Evolutionary conservation across 208 protist genomes (phyloP), one percentile per base, ranked within the genome.

Genomic region (Endotrypanum monterogeii): DNA sequence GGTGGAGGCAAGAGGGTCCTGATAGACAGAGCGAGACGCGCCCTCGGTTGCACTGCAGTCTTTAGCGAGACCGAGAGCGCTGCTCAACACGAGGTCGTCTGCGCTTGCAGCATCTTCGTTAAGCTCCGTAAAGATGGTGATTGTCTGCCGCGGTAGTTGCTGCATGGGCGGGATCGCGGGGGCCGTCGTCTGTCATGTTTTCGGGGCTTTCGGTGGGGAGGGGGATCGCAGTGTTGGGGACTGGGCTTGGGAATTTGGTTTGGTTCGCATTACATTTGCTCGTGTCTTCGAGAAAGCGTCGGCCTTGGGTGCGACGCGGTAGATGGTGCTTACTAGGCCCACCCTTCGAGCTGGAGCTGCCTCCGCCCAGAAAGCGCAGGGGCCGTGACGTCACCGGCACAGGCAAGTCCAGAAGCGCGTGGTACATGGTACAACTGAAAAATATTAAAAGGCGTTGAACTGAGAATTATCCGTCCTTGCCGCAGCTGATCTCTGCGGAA

Each of bases 41-140:
- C 60, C 60, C 16, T n/a, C 11, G 20, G 41, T 28, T n/a, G n/a
- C 11, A 44, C 32, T 60, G 46, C 25, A 20, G 16, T 30, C 39
- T 41, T 28, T 63, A 11, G 41, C 50, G 12, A 20, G 14, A 55
- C 51, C 32, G 44, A 28, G 37, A 30, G 32, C 52, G 39, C 58
- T 60, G 25, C n/a, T 60, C 5, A 32, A 20, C 32, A 76, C 35
- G 2, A 32, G 16, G 8, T 28, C 12, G 52, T 23, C 25, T 18
- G 28, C 30, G 11, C 23, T 30, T 1, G 67, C 72, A n/a, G 73
- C 73, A 5, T 71, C 71, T 8, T 86, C 76, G 54, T 89, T 77
- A 30, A 84, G 35, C 20, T 82, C 78, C 4, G 86, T 87, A 65
- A 84, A 74, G 67, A 93, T 89, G 28, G 82, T 88, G 52, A 93